phyloP scores from a whole-genome alignment of 805 yeast species.

The Ogataea salicorniae region DNA sequence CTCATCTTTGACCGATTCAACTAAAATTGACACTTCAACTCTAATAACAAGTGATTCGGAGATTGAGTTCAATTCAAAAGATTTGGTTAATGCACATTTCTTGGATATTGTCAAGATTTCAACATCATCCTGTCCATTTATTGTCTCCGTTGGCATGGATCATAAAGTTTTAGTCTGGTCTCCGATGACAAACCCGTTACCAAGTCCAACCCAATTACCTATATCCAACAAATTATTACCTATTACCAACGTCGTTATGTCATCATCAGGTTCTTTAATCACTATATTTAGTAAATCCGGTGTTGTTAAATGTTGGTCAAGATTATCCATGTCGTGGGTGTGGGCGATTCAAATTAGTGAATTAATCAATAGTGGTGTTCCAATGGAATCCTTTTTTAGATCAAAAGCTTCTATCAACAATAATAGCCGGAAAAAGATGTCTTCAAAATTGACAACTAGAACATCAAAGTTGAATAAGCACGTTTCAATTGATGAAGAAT shows the following conservation, averaged over 20 bases:
- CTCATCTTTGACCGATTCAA: too few relatives aligned
- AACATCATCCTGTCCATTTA: conserved; percentile 60
- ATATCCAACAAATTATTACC: conserved; percentile 52
- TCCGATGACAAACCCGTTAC: conserved; percentile 47
- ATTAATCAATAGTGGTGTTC: conserved; percentile 29
- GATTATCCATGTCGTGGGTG: conserved; percentile 47
- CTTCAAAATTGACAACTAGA: conserved; percentile 13
- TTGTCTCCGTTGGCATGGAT: conserved; percentile 69
- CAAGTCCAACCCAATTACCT: conserved; percentile 40
- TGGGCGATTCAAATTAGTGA: conserved; percentile 47
- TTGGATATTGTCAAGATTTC: conserved; percentile 58
- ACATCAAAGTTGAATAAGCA: conserved; percentile 11
- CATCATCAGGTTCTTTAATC: conserved; percentile 54
- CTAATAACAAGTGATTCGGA: too few relatives aligned
- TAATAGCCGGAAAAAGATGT: conserved; percentile 18
- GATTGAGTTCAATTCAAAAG: conserved; percentile 30
- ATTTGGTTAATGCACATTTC: conserved; percentile 45
- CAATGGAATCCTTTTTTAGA: conserved; percentile 59
- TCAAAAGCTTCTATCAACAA: conserved; percentile 35
- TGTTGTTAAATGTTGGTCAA: conserved; percentile 54
- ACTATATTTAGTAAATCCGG: conserved; percentile 51
- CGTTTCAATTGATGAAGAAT: conserved; percentile 3
- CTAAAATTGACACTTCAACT: too few relatives aligned
- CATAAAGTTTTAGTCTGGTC: conserved; percentile 72
- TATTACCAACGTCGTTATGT: conserved; percentile 49